These are phyloP conservation scores for Claviceps sp. DNA, from an alignment of 2,329 filamentous ascomycete genomes.

Conservation along the genomic window DNA sequence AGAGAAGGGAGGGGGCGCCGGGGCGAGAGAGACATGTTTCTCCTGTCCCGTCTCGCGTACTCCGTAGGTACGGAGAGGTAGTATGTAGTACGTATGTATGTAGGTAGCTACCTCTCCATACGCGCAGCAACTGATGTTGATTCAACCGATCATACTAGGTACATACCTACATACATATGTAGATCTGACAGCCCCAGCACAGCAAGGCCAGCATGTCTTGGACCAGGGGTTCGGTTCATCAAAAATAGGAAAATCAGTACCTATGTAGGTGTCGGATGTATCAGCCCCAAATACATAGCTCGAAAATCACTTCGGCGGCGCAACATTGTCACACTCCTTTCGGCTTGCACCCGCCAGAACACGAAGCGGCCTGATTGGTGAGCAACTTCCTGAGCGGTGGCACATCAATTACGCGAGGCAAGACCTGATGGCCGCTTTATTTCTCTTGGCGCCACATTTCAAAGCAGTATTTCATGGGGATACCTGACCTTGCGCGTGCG, in stretches of 20 bases:
- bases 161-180: too few species aligned
- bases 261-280: neutral
- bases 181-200: neutral
- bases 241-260: neutral
- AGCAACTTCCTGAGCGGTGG: neutral
- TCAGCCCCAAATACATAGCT: neutral
- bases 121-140: too few species aligned
- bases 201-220: neutral
- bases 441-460: neutral
- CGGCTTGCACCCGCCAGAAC: neutral
- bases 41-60: too few species aligned
- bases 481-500: neutral
- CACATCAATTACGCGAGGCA: neutral
- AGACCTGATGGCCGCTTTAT: too few species aligned
- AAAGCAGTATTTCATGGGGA: neutral
- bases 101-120: too few species aligned
- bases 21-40: too few species aligned
- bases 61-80: too few species aligned
- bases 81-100: too few species aligned
- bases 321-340: neutral
- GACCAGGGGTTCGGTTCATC: too few species aligned
- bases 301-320: neutral
- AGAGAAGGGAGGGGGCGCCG: too few species aligned
- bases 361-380: neutral
- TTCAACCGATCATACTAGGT: too few species aligned